Evolutionary conservation across 345 rosid species (phyloP).

Genomic region (Odontarrhena argentea): DNA sequence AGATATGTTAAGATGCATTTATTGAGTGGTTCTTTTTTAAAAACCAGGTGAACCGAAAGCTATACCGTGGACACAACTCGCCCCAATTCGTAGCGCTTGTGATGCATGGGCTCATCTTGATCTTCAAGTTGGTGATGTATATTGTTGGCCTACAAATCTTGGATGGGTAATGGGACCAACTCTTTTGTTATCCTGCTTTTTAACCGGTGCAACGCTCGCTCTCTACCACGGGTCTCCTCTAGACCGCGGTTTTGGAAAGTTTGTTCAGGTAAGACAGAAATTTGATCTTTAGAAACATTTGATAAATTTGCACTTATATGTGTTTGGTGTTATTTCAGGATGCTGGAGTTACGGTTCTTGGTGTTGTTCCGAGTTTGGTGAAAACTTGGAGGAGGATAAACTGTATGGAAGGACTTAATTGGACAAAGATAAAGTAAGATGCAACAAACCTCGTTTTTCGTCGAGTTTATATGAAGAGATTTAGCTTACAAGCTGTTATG

Average conservation of each 20-base stretch:
- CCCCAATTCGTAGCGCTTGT: conserved; percentile 65
- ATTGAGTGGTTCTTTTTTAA: conserved; percentile 2
- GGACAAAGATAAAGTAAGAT: conserved; percentile 75
- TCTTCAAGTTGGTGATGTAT: conserved; percentile 55
- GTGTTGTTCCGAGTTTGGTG: conserved; percentile 90
- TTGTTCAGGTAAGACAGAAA: conserved; percentile 60
- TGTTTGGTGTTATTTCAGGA: conserved; percentile 51
- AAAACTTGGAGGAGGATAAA: conserved; percentile 76
- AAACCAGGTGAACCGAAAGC: conserved; percentile 93
- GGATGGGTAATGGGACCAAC: conserved; percentile 97
- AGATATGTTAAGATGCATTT: conserved; percentile 1
- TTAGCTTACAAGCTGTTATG: conserved; percentile 11
- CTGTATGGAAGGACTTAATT: conserved; percentile 72
- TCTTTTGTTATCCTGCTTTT: conserved; percentile 61
- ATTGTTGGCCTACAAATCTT: conserved; percentile 94
- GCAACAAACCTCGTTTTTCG: background rate
- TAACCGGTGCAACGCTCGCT: conserved; percentile 81
- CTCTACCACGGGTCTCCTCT: conserved; percentile 93
- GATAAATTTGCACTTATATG: background rate
- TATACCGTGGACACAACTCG: conserved; percentile 85
- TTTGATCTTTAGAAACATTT: background rate
- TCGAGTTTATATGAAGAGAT: conserved; percentile 12
- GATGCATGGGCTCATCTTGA: conserved; percentile 74
- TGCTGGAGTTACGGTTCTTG: conserved; percentile 82
- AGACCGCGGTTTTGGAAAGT: conserved; percentile 77